These are phyloP conservation scores for Psilocybe azurescens DNA, from an alignment of 768 basidiomycete species.

Conservation along the genomic window DNA sequence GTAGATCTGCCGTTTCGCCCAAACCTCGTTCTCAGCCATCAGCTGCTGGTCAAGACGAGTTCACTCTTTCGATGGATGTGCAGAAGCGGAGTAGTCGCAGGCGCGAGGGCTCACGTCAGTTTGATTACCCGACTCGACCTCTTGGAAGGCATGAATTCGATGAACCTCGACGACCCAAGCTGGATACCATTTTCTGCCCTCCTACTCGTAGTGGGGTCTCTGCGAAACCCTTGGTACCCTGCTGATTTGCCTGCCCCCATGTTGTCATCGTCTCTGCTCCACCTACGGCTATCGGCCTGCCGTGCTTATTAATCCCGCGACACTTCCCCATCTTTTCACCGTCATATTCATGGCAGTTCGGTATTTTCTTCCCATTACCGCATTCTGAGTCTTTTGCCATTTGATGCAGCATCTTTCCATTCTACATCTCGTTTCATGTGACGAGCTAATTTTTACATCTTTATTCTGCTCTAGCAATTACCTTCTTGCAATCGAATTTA, in stretches of 20 bases:
- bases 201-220: background rate
- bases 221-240: background rate
- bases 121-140: conserved; percentile 12
- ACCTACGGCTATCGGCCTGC: background rate
- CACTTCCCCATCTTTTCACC: background rate
- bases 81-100: conserved; percentile 20
- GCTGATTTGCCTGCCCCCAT: background rate
- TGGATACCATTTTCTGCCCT: conserved; percentile 9
- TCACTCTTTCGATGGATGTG: conserved; percentile 51
- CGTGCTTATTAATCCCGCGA: background rate
- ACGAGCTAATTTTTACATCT: conserved; percentile 3
- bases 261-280: background rate
- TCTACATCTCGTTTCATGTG: background rate
- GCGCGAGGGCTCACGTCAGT: background rate
- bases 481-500: conserved; percentile 1
- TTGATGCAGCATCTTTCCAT: background rate
- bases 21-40: background rate
- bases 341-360: background rate
- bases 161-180: conserved; percentile 9
- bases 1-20: background rate
- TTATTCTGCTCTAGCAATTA: conserved; percentile 6
- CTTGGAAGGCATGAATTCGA: conserved; percentile 14
- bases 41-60: conserved; percentile 36
- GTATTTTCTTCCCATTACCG: background rate
- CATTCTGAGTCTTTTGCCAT: background rate